These are phyloP conservation scores for Capsicum rhomboideum DNA, from an alignment of 257 asterid genomes.

Conservation along the genomic window DNA sequence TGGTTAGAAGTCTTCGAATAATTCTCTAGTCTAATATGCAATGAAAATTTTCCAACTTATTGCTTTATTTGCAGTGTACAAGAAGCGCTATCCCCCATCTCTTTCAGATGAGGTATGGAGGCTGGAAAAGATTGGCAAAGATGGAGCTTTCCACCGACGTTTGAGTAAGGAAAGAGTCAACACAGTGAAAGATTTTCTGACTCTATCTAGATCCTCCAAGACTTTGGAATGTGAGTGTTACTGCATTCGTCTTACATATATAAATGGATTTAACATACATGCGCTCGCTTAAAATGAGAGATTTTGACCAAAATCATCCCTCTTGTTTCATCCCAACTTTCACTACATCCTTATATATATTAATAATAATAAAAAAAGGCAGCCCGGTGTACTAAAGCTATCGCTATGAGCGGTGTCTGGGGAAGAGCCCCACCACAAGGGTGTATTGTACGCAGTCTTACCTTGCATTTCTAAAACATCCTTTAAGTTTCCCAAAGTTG, in stretches of 20 bases:
- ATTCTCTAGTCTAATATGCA: not conserved
- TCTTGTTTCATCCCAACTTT: no score
- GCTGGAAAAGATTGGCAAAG: conserved; percentile 85
- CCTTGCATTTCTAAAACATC: no score
- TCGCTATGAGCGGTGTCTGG: no score
- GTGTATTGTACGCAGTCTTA: no score
- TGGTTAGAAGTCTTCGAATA: not conserved
- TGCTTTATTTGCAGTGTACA: conserved; percentile 47
- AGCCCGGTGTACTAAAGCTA: no score
- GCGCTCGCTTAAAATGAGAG: no score
- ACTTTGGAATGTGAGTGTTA: conserved; percentile 59
- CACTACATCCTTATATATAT: no score
- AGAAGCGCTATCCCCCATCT: conserved; percentile 93
- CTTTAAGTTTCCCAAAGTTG: no score
- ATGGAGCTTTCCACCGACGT: conserved; percentile 85
- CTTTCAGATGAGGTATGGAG: conserved; percentile 87
- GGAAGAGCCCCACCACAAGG: no score
- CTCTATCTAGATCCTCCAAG: conserved; percentile 49
- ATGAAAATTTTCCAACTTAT: not conserved
- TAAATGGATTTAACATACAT: no score
- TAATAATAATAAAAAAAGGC: no score
- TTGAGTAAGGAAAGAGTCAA: conserved; percentile 56
- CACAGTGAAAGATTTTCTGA: conserved; percentile 74
- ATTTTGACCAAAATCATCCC: no score
- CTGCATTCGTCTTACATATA: not conserved